These are phyloP conservation scores for Beauveria varroae DNA, from an alignment of 2,329 filamentous ascomycete species.

Conservation along the genomic window DNA sequence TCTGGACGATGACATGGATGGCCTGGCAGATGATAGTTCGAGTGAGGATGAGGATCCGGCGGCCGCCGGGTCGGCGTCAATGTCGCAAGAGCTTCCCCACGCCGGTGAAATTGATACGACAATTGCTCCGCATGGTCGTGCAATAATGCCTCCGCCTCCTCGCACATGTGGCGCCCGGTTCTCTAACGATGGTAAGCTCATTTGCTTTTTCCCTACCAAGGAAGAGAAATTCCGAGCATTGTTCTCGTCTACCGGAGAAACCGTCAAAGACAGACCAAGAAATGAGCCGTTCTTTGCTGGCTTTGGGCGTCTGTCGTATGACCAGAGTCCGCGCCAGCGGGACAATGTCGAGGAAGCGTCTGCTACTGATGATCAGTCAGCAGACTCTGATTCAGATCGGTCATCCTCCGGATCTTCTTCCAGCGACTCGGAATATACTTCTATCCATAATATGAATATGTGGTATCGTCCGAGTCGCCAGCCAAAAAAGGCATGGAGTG, in stretches of 20 bases:
- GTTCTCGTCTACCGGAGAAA: slow-evolving; percentile 38
- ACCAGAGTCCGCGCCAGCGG: slow-evolving; percentile 40
- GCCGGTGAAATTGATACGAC: slow-evolving; percentile 47
- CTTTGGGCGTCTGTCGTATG: slow-evolving; percentile 47
- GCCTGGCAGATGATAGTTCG: slow-evolving; percentile 66
- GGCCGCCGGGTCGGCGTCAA: slow-evolving; percentile 45
- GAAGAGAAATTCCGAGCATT: slow-evolving; percentile 50
- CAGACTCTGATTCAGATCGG: slow-evolving; percentile 35
- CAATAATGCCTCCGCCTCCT: slow-evolving; percentile 48
- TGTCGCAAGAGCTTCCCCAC: slow-evolving; percentile 54
- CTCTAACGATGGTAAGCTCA: slow-evolving; percentile 53
- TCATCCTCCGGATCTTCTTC: slow-evolving; percentile 44
- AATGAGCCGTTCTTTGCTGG: slow-evolving; percentile 50
- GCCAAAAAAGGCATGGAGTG: slow-evolving; percentile 48
- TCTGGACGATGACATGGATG: slow-evolving; percentile 49
- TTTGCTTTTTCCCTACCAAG: slow-evolving; percentile 63
- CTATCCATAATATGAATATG: slow-evolving; percentile 49
- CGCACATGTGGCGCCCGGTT: slow-evolving; percentile 55
- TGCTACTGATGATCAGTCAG: slow-evolving; percentile 42
- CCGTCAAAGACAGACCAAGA: slow-evolving; percentile 40
- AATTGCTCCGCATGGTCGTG: slow-evolving; percentile 43
- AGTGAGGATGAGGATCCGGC: slow-evolving; percentile 62
- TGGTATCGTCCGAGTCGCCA: slow-evolving; percentile 48
- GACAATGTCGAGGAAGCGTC: slow-evolving; percentile 42
- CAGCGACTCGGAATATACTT: slow-evolving; percentile 56